Conservation (phyloP, 2,329 filamentous ascomycete genomes). For the Monosporascus sp. region DNA sequence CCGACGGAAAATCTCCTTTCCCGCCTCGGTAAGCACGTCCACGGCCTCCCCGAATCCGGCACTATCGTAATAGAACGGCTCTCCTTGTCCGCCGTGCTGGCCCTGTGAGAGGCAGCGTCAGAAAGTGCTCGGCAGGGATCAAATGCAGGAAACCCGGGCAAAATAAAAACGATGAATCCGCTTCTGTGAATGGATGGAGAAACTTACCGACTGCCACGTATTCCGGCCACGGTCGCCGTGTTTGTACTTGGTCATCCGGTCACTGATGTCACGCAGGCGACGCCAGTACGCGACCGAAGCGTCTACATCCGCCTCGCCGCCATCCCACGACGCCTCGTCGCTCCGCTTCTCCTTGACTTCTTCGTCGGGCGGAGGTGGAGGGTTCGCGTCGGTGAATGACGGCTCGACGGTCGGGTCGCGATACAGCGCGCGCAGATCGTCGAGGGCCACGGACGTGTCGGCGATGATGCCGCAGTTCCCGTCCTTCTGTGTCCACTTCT, state of each 20-base stretch:
- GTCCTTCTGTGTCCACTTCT: conserved; percentile 36
- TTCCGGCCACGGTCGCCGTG: conserved; percentile 34
- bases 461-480: conserved; percentile 37
- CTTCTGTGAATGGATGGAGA: neutral
- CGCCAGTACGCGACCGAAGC: conserved; percentile 26
- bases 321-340: conserved; percentile 6
- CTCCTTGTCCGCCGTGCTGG: conserved; percentile 36
- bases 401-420: conserved; percentile 34
- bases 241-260: conserved; percentile 39
- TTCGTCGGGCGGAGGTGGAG: conserved; percentile 22
- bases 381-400: conserved; percentile 34
- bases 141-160: too few relatives aligned
- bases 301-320: conserved; percentile 11
- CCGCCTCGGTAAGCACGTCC: conserved; percentile 30
- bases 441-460: conserved; percentile 40
- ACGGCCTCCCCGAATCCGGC: conserved; percentile 30
- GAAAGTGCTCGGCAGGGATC: neutral
- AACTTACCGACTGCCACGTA: conserved; percentile 32
- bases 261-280: conserved; percentile 18
- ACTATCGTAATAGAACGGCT: conserved; percentile 37
- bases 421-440: conserved; percentile 42
- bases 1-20: conserved; percentile 28
- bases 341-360: conserved; percentile 9
- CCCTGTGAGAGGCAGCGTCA: conserved; percentile 3
- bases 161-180: too few relatives aligned